Evolutionary conservation across 371 early-diverging fungal genomes (phyloP).

Genomic region (Choanephora cucurbitarum): DNA sequence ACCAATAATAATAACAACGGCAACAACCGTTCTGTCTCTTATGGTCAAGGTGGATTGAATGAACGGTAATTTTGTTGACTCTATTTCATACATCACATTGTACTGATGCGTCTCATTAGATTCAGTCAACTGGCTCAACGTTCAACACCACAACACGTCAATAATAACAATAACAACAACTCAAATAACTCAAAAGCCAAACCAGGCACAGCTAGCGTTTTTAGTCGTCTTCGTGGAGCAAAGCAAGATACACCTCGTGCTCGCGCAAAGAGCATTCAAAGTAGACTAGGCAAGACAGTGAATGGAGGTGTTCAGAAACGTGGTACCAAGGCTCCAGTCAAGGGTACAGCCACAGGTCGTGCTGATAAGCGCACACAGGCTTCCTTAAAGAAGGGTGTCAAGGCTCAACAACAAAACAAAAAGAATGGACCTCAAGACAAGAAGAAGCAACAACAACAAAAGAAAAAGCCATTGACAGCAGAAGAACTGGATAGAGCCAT

Average conservation of each 20-base stretch:
- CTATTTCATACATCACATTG: neutral
- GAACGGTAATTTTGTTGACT: conserved; percentile 35
- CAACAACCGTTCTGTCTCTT: conserved; percentile 23
- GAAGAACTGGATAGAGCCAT: conserved; percentile 45
- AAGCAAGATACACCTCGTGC: conserved; percentile 13
- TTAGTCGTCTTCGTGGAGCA: conserved; percentile 38
- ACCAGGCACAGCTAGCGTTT: conserved; percentile 24
- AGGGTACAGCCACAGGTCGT: conserved; percentile 3
- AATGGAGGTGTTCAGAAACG: conserved; percentile 31
- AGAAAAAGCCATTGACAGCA: conserved; percentile 28
- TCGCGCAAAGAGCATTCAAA: conserved; percentile 34
- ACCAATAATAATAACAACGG: conserved; percentile 1
- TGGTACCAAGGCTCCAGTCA: neutral
- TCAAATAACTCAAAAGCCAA: too few relatives aligned
- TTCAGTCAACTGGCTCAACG: conserved; percentile 16
- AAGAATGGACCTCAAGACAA: conserved; percentile 4
- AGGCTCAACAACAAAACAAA: conserved; percentile 6
- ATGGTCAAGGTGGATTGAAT: conserved; percentile 41
- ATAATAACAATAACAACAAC: neutral
- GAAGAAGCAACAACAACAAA: conserved; percentile 12
- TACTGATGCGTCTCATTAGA: conserved; percentile 3
- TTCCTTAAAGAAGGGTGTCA: conserved; percentile 1
- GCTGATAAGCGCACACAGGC: neutral
- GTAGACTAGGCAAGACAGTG: conserved; percentile 33
- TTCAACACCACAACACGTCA: neutral